Base-by-base conservation (phyloP, 2,329 filamentous ascomycete genomes). In the Diaporthe nobilis region DNA sequence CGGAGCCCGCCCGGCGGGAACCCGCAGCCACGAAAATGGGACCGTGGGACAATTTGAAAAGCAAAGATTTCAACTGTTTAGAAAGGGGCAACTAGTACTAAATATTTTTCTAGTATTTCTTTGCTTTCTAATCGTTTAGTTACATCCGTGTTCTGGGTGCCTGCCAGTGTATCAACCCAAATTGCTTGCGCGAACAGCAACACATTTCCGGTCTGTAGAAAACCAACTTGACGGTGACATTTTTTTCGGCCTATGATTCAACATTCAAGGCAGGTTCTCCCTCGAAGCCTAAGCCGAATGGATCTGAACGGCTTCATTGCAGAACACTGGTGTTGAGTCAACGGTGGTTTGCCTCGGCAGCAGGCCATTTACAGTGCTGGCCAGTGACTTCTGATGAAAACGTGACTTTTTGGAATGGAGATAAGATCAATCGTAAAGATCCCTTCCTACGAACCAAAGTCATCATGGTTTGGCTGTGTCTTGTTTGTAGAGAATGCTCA, bases 1-100 rank as follows among this genome's bases (percentile, higher is more conserved):
- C 47, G 34, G 65, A 53, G 65, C 65, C 31, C 44, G 34, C 65
- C 65, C 47, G 65, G 28, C 28, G 65, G 47, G 17, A 53, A 53
- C 65, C 65, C 47, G 31, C 65, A 42, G 31, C 22, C 47, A 2
- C 12, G 13, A n/a, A 53, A 42, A 58, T 34, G 37, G 31, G 31
- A 37, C 20, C 7, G 10, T 4, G 22, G 28, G 6, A 34, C 42
- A 28, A n/a, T 22, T 22, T 22, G 2, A 12, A 67, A 15, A n/a
- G 20, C 25, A 22, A 3, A 34, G 17, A 34, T n/a, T 13, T 22
- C 4, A 2, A 31, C 8, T 49, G 10, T 1, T 49, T 7, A 10
- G 9, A 10, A 31, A 47, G 13, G 13, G 3, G 20, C 3, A 42
- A 2, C 0, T 13, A 22, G 28, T 8, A 13, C 22, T 22, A 4